phyloP scores from a whole-genome alignment of 169 alveolate genomes.

The Plasmodium coatneyi region DNA sequence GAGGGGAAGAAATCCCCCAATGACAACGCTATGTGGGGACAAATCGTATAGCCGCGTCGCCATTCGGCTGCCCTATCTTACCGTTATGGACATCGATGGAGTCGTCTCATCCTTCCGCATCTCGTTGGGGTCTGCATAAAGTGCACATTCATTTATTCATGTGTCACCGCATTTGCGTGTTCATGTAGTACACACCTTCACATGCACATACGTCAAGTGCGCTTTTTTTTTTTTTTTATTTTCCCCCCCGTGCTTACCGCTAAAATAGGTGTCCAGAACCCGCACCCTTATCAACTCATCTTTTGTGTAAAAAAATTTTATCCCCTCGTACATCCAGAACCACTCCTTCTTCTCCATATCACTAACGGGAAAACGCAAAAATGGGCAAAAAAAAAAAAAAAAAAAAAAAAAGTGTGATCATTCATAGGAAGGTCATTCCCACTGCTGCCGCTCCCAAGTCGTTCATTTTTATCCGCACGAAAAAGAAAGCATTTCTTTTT shows the following conservation, averaged over 20 bases:
- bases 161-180: neutral
- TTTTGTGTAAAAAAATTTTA: conserved; percentile 60
- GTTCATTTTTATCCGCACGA: neutral
- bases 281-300: conserved; percentile 46
- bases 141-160: neutral
- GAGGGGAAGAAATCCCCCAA: neutral
- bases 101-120: conserved; percentile 26
- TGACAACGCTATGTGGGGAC: neutral
- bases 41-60: neutral
- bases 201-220: neutral
- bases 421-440: neutral
- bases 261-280: conserved; percentile 55
- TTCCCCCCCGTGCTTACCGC: conserved; percentile 23
- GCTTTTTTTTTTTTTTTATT: neutral
- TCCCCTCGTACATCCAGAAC: conserved; percentile 63
- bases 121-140: conserved; percentile 51
- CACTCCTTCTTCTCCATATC: conserved; percentile 58
- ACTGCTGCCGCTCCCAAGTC: neutral
- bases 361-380: neutral
- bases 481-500: neutral
- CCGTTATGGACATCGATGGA: conserved; percentile 75
- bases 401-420: neutral
- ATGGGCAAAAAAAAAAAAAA: neutral
- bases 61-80: neutral
- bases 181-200: neutral